A percentile compares a stretch with the other conserved stretches of the same genome.
Conservation (phyloP, 192 early-diverging fungal genomes). For the Podochytrium sp. region DNA sequence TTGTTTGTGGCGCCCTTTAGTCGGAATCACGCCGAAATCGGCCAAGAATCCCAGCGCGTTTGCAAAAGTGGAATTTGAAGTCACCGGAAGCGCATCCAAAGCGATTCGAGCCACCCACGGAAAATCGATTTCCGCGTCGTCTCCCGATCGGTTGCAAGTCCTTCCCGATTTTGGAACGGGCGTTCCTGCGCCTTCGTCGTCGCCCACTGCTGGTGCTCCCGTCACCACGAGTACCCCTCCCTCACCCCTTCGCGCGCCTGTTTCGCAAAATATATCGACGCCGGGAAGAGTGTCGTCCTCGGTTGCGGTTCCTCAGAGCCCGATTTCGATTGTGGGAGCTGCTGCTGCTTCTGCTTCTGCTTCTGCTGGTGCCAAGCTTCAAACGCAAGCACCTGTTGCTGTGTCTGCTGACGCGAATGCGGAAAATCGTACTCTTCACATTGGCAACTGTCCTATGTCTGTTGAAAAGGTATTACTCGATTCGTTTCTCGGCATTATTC, state of each 20-base stretch:
- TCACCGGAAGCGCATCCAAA: conserved; percentile 31
- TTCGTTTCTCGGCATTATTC: background rate
- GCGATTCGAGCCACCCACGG: conserved; percentile 37
- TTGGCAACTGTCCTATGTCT: conserved; percentile 39
- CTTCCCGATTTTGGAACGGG: conserved; percentile 26
- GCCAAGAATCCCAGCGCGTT: conserved; percentile 7
- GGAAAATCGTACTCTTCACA: conserved; percentile 41
- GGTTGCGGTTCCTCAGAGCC: background rate
- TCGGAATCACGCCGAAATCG: background rate
- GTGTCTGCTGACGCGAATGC: background rate
- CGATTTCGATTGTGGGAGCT: background rate
- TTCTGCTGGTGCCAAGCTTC: no score
- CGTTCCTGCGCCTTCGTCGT: background rate
- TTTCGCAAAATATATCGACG: no score
- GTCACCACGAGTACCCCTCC: background rate
- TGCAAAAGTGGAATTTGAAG: conserved; percentile 50
- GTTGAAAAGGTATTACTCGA: conserved; percentile 39
- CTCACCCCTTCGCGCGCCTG: no score
- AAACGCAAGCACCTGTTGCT: background rate
- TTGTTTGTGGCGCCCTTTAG: background rate
- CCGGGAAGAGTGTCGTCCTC: no score
- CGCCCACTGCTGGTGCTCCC: background rate
- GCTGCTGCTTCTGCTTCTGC: background rate
- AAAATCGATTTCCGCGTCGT: conserved; percentile 39
- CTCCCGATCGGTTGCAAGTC: conserved; percentile 38